Base-by-base conservation (phyloP, 306 rosid genomes). In the Alnus rubra region DNA sequence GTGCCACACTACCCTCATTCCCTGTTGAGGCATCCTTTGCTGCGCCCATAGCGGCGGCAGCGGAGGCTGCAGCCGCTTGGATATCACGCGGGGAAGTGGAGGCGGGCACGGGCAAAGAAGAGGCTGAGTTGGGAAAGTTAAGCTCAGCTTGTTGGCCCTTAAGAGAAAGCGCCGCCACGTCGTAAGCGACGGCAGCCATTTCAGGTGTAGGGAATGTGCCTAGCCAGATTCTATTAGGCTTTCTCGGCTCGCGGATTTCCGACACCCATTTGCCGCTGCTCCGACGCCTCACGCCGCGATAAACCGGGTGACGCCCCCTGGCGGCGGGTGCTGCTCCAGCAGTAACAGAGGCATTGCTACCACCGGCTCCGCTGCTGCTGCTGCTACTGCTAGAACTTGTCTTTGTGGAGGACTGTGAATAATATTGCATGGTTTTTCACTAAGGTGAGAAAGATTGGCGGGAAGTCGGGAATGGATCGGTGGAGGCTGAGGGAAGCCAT, bases 131-230 rank as follows among this genome's bases (percentile, higher is more conserved):
- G 4, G 99, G 99, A 81, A 95, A 95, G 79, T 95, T 95, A 5
- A 95, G 86, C 73, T 88, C 92, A 5, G 96, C 91, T 54, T 84
- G 79, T 18, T 75, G 83, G 31, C 99, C 99, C 79, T 93, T 95
- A 7, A 93, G 96, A 48, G 97, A 94, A 47, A 93, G 91, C 0
- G 98, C 96, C 0, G 98, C 99, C 18, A 95, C 99, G 50, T 95
- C 99, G 76, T 91, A 95, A 7, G 98, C 99, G 13, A 89, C 84
- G 15, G 99, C 99, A 0, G 98, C 97, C 98, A 95, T 95, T 82
- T 95, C 99, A 0, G 99, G 93, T 0, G 96, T 88, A 15, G 90
- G 71, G 71, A 90, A 95, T 71, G 99, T 95, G 19, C 99, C 99
- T 52, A 95, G 81, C 99, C 99, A 95, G 51, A 95, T 95, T 64